Base-by-base conservation (phyloP, 371 early-diverging fungal species). In the Syncephalastrum monosporum region DNA sequence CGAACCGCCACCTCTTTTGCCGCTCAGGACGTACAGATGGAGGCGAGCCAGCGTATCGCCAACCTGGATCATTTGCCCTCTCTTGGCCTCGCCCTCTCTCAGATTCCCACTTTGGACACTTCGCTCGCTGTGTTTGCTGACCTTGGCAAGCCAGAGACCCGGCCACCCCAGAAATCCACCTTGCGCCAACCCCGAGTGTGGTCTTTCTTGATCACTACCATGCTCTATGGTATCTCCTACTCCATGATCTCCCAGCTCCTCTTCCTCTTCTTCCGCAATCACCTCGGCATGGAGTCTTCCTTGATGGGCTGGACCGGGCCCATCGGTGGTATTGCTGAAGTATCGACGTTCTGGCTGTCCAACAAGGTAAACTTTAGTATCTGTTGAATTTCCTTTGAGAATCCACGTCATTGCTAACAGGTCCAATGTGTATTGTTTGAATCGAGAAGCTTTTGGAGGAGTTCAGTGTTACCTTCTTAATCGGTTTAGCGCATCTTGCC, bases 271-370 rank as follows among this genome's bases (percentile, higher is more conserved):
- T 48, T 71, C 12, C 65, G 61, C 24, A 71, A 76, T 27, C 67
- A 76, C 42, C 48, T 76, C 16, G 55, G 58, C 1, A 56, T 73
- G 23, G 62, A 68, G 5, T 50, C 77, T 1, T 59, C 69, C 1
- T 47, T 68, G 3, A 70, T 76, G 17, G 77, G 77, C 12, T 72
- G 71, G 71, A 73, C 72, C n/a, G 77, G 77, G 12, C 77, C 77
- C 17, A 60, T 76, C 23, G 73, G 67, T 38, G 77, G 77, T 33
- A 42, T 76, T 14, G 67, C 71, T 4, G 77, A 76, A 63, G 73
- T 76, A 7, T 55, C 64, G 1, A 76, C 73, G 1, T 76, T 76
- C 47, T 76, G 71, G 60, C 45, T 72, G 16, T 76, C 77, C 3
- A 64, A 69, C 21, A 50, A 66, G 62, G 77, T 73, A 63, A 60